Evolutionary conservation across 148 eudicot genomes (phyloP), one percentile per base, ranked within the genome.

Genomic region (Limonium bicolor): DNA sequence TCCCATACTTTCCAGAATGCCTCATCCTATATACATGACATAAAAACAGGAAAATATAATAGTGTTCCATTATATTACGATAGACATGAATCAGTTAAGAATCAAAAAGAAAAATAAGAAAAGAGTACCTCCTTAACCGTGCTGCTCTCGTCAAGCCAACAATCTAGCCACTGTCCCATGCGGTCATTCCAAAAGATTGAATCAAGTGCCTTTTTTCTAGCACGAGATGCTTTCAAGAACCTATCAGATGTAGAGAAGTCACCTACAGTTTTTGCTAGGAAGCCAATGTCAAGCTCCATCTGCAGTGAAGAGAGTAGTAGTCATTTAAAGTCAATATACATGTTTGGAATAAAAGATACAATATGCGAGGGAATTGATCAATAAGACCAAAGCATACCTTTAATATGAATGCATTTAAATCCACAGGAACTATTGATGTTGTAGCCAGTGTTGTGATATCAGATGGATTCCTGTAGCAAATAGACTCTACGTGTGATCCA

Each of bases 211-310:
- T 51, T 63, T 46, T 88, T 50, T 61, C 97, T 72, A 23, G 69
- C 65, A 29, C 50, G 50, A 41, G 97, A 69, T 34, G 78, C 87
- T 47, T 66, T 51, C 7, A 27, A 20, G 51, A 80, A 88, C 18
- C 42, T 60, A 11, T 5, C 36, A 19, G 73, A 64, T 31, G 63
- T 62, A 22, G 6, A 15, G 44, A 36, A 25, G 36, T 84, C 84
- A 54, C 84, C 84, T 14, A 46, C 29, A 39, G 36, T 71, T 39
- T 71, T 60, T 23, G 95, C 86, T 48, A 88, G 64, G 67, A 46
- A 74, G 36, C 72, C 58, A 50, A 88, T 80, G 61, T 88, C 93
- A 35, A 83, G 79, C 67, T 88, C 94, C 87, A 88, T 77, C 97
- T 88, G 71, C n/a, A 19, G 43, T 8, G 46, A 51, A 27, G 5